These are phyloP conservation scores for Pseudogymnoascus sp. DNA, from an alignment of 2,329 filamentous ascomycete species.

Conservation along the genomic window DNA sequence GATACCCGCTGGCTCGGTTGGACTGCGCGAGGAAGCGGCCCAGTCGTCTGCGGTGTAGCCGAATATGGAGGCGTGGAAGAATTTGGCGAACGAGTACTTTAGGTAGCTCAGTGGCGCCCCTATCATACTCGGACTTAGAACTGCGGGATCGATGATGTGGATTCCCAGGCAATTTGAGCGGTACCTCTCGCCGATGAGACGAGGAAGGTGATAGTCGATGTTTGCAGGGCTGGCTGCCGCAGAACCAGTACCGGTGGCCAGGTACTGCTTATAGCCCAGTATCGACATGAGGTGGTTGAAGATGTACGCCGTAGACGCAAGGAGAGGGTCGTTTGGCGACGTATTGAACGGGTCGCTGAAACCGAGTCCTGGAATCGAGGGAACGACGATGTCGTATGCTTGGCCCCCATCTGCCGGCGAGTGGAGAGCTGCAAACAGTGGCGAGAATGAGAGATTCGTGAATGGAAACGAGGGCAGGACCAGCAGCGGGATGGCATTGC, in stretches of 20 bases:
- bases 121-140: constrained; percentile 41
- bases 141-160: constrained; percentile 52
- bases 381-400: constrained; percentile 59
- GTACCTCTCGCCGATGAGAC: constrained; percentile 41
- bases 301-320: constrained; percentile 47
- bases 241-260: constrained; percentile 48
- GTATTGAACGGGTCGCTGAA: constrained; percentile 55
- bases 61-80: constrained; percentile 42
- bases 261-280: constrained; percentile 51
- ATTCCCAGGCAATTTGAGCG: constrained; percentile 47
- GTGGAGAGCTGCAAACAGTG: constrained; percentile 47
- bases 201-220: constrained; percentile 45
- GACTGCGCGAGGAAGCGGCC: background rate
- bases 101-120: constrained; percentile 42
- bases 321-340: constrained; percentile 29
- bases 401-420: constrained; percentile 42
- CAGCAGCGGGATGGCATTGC: constrained; percentile 53
- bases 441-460: constrained; percentile 52
- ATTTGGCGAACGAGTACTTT: constrained; percentile 48
- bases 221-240: constrained; percentile 38
- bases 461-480: constrained; percentile 60
- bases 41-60: constrained; percentile 45
- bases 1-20: background rate
- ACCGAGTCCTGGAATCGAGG: constrained; percentile 57
- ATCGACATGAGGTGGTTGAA: constrained; percentile 53